These are phyloP conservation scores for Trichoderma afroharzianum DNA, from an alignment of 2,329 filamentous ascomycete genomes.

Conservation along the genomic window DNA sequence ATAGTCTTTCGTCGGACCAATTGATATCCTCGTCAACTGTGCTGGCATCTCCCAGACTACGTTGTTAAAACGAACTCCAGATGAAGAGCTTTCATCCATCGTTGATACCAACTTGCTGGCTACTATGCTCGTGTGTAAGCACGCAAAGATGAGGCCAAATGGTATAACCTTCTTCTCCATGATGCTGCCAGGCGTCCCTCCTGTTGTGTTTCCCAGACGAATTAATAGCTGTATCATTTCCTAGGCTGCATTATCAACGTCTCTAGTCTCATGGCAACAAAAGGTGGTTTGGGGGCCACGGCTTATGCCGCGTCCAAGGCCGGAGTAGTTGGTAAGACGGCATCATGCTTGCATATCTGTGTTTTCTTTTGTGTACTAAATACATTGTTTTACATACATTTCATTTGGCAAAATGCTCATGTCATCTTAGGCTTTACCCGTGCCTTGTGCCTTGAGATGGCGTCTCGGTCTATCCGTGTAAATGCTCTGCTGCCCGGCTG, in stretches of 20 bases:
- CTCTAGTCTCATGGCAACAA: constrained; percentile 68
- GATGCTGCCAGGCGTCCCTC: background rate
- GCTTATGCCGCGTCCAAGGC: constrained; percentile 79
- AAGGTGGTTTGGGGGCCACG: constrained; percentile 66
- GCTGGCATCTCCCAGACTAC: constrained; percentile 68
- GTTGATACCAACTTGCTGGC: constrained; percentile 68
- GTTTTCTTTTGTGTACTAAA: constrained; percentile 6
- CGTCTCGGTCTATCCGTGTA: constrained; percentile 61
- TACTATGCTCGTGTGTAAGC: constrained; percentile 60
- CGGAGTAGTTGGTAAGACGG: constrained; percentile 61
- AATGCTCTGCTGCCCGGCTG: constrained; percentile 83
- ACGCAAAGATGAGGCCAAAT: constrained; percentile 33
- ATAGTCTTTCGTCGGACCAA: constrained; percentile 28
- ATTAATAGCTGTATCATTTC: no score
- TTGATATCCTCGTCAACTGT: constrained; percentile 71
- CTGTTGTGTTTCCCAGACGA: background rate
- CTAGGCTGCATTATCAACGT: constrained; percentile 75
- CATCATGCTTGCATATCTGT: constrained; percentile 15
- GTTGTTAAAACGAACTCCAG: constrained; percentile 55
- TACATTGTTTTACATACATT: constrained; percentile 18
- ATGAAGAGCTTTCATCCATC: constrained; percentile 51
- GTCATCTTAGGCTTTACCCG: constrained; percentile 59
- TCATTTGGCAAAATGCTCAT: constrained; percentile 1
- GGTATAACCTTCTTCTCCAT: constrained; percentile 24
- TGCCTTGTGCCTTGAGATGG: constrained; percentile 61